Conservation (phyloP, 2,329 filamentous ascomycete genomes). For the Erysiphe pulchra region DNA sequence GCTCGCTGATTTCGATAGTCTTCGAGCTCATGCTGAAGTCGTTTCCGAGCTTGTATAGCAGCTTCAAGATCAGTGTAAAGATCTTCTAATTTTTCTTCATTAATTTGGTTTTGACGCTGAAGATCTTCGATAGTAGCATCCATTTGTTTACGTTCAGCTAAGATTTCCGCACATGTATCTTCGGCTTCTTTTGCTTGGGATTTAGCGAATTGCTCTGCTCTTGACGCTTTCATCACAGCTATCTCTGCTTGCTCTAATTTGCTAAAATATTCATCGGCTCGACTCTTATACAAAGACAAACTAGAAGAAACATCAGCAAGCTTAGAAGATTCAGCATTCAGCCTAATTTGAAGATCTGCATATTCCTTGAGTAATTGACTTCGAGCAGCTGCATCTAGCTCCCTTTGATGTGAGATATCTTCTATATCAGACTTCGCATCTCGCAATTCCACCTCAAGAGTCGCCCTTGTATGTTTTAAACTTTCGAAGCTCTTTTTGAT, state of each 20-base stretch:
- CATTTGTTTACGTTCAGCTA: slow-evolving; percentile 80
- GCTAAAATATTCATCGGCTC: slow-evolving; percentile 88
- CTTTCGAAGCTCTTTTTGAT: slow-evolving; percentile 72
- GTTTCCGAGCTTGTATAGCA: slow-evolving; percentile 70
- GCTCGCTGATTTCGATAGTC: slow-evolving; percentile 88
- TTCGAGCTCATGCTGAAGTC: slow-evolving; percentile 88
- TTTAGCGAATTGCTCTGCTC: slow-evolving; percentile 86
- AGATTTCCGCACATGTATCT: slow-evolving; percentile 67
- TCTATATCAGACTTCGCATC: slow-evolving; percentile 63
- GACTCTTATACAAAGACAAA: slow-evolving; percentile 68
- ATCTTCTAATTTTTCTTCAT: slow-evolving; percentile 81
- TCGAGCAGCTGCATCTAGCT: slow-evolving; percentile 71
- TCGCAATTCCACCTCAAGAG: slow-evolving; percentile 63
- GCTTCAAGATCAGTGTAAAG: slow-evolving; percentile 70
- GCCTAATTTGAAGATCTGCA: slow-evolving; percentile 72
- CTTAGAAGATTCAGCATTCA: slow-evolving; percentile 73
- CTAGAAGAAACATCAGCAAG: slow-evolving; percentile 63
- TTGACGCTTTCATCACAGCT: slow-evolving; percentile 68
- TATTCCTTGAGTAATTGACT: slow-evolving; percentile 79
- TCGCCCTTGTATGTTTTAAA: slow-evolving; percentile 55
- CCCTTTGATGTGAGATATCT: slow-evolving; percentile 51
- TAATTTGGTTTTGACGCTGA: slow-evolving; percentile 66
- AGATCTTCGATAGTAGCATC: slow-evolving; percentile 71
- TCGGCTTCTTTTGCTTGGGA: slow-evolving; percentile 74
- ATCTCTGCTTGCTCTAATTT: slow-evolving; percentile 96